phyloP scores from a whole-genome alignment of 768 basidiomycete genomes.

The Dioszegia aurantiaca region DNA sequence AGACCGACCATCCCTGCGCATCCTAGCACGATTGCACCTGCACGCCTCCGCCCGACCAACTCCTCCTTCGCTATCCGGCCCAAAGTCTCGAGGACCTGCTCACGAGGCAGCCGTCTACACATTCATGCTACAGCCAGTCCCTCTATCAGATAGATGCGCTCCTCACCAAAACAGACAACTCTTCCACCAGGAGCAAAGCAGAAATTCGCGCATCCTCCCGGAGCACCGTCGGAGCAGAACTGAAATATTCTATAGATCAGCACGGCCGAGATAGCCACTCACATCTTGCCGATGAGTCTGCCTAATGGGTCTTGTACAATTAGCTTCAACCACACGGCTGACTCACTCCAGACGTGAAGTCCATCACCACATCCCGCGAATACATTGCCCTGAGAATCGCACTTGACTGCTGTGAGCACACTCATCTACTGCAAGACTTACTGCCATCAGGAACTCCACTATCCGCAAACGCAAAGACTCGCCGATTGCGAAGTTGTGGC shows the following conservation, averaged over 20 bases:
- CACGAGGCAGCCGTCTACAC: slow-evolving; percentile 23
- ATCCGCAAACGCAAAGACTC: slow-evolving; percentile 31
- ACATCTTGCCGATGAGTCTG: slow-evolving; percentile 20
- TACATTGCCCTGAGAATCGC: slow-evolving; percentile 22
- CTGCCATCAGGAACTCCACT: slow-evolving; percentile 30
- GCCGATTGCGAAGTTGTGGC: slow-evolving; percentile 15
- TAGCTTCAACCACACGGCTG: background rate
- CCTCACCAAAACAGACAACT: slow-evolving; percentile 28
- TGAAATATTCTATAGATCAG: background rate
- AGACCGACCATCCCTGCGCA: slow-evolving; percentile 46
- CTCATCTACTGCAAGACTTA: slow-evolving; percentile 11
- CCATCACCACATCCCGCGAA: slow-evolving; percentile 34
- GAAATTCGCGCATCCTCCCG: slow-evolving; percentile 29
- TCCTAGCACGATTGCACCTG: slow-evolving; percentile 36
- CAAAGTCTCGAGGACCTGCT: slow-evolving; percentile 21
- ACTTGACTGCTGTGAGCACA: slow-evolving; percentile 21
- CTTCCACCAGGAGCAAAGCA: slow-evolving; percentile 33
- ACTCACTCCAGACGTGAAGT: slow-evolving; percentile 29
- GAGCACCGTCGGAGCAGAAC: slow-evolving; percentile 5
- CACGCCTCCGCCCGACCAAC: slow-evolving; percentile 21
- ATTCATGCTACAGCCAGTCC: too few species aligned
- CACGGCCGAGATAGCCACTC: background rate
- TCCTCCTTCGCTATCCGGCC: slow-evolving; percentile 16
- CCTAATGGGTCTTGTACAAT: slow-evolving; percentile 11
- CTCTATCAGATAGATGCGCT: slow-evolving; percentile 23